Conservation (phyloP, 352 stramenopile species). For the Globisporangium nodosum region DNA sequence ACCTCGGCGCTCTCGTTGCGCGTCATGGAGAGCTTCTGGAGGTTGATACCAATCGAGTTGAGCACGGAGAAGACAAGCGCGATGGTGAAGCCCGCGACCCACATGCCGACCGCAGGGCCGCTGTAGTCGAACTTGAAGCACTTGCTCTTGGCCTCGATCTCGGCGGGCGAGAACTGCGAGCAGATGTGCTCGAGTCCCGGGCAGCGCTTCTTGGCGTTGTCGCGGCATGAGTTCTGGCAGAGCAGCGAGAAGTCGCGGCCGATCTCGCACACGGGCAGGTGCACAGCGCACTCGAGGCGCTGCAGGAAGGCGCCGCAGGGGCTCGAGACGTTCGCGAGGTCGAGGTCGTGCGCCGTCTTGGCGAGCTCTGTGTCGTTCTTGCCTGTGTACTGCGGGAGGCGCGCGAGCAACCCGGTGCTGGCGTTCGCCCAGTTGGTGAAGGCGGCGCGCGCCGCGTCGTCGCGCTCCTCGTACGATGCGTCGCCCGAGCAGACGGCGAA, state of each 20-base stretch:
- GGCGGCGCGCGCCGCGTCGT: slow-evolving; percentile 28
- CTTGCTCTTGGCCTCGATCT: slow-evolving; percentile 64
- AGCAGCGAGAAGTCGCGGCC: slow-evolving; percentile 59
- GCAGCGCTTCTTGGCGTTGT: slow-evolving; percentile 53
- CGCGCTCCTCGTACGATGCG: slow-evolving; percentile 55
- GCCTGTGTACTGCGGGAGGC: slow-evolving; percentile 45
- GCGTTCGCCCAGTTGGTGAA: slow-evolving; percentile 51
- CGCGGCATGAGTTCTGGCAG: slow-evolving; percentile 56
- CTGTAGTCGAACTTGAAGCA: slow-evolving; percentile 78
- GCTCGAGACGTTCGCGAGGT: slow-evolving; percentile 62
- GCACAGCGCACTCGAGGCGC: slow-evolving; percentile 58
- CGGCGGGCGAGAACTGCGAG: slow-evolving; percentile 22
- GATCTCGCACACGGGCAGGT: slow-evolving; percentile 81
- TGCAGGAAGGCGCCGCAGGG: slow-evolving; percentile 51
- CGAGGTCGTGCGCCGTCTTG: slow-evolving; percentile 32
- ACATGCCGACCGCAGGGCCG: slow-evolving; percentile 73
- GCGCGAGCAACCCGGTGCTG: slow-evolving; percentile 27
- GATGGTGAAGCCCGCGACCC: slow-evolving; percentile 83
- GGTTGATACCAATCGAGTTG: slow-evolving; percentile 88
- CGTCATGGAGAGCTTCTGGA: slow-evolving; percentile 88
- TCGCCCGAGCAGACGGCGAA: slow-evolving; percentile 62
- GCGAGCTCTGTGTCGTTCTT: slow-evolving; percentile 31
- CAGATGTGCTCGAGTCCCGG: slow-evolving; percentile 62
- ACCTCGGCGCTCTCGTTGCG: slow-evolving; percentile 56
- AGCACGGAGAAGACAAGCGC: slow-evolving; percentile 85